Evolutionary conservation across 768 basidiomycete genomes (phyloP).

Genomic region (Vararia minispora): DNA sequence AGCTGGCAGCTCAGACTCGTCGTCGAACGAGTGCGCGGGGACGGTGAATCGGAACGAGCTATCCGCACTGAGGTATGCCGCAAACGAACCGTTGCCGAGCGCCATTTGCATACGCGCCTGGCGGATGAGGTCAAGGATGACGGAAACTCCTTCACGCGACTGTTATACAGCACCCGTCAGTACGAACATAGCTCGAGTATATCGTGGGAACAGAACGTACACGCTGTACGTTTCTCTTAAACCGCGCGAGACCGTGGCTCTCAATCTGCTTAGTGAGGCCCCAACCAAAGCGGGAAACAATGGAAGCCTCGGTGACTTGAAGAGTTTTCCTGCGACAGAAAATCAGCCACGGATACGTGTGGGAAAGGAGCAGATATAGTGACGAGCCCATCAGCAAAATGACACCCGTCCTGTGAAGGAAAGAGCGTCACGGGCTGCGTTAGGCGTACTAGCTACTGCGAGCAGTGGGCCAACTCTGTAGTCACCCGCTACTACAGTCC

Average conservation of each 20-base stretch:
- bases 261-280: constrained; percentile 82
- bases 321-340: constrained; percentile 49
- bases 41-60: too few relatives aligned
- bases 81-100: too few relatives aligned
- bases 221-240: constrained; percentile 80
- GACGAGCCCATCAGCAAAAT: background rate
- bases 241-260: constrained; percentile 70
- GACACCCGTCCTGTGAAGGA: too few relatives aligned
- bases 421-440: too few relatives aligned
- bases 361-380: background rate
- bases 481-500: too few relatives aligned
- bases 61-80: constrained; percentile 12
- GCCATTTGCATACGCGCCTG: constrained; percentile 58
- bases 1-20: too few relatives aligned
- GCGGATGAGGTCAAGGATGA: constrained; percentile 69
- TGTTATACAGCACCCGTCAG: constrained; percentile 19
- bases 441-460: too few relatives aligned
- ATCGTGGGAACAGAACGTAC: constrained; percentile 29
- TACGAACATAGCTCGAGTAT: constrained; percentile 6
- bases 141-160: constrained; percentile 83
- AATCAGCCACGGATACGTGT: background rate
- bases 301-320: constrained; percentile 78
- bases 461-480: too few relatives aligned
- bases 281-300: constrained; percentile 87
- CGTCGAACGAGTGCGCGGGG: too few relatives aligned